These are phyloP conservation scores for Sicyos edulis DNA, from an alignment of 306 rosid genomes.

Conservation along the genomic window DNA sequence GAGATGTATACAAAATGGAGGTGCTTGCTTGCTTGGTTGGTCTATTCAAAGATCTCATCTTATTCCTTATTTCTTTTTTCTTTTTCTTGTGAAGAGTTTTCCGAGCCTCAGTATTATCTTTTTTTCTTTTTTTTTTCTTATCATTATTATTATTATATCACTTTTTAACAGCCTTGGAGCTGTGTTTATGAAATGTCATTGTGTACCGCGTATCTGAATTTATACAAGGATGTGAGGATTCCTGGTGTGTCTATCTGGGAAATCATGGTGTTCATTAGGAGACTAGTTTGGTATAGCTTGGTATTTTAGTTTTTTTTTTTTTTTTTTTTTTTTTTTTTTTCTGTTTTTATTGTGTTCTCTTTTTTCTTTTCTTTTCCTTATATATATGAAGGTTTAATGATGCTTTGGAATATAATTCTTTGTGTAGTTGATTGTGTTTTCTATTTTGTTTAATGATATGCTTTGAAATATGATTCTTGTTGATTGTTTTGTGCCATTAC, in stretches of 20 bases:
- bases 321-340: too few relatives aligned
- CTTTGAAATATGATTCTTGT: too few relatives aligned
- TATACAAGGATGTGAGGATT: slow-evolving; percentile 14
- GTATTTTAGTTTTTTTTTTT: neutral
- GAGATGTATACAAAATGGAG: slow-evolving; percentile 16
- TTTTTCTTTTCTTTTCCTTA: neutral
- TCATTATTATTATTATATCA: neutral
- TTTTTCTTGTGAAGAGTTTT: slow-evolving; percentile 30
- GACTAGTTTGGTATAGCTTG: slow-evolving; percentile 8
- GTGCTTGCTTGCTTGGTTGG: slow-evolving; percentile 24
- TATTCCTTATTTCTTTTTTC: slow-evolving; percentile 35
- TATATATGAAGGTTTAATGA: neutral
- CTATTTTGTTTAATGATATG: too few relatives aligned
- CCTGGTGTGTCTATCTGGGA: neutral
- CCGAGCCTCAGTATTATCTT: slow-evolving; percentile 34
- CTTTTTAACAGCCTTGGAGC: slow-evolving; percentile 1
- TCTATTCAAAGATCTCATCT: slow-evolving; percentile 24
- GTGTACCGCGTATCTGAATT: slow-evolving; percentile 19
- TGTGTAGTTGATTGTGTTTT: neutral
- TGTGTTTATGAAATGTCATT: slow-evolving; percentile 10
- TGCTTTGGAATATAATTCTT: neutral
- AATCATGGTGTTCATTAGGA: slow-evolving; percentile 7
- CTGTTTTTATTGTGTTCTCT: neutral
- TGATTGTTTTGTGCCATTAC: too few relatives aligned
- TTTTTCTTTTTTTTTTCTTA: neutral